A percentile compares a stretch with the other conserved stretches of the same genome.
phyloP scores from a whole-genome alignment of 208 protist species.

The Leishmania braziliensis region DNA sequence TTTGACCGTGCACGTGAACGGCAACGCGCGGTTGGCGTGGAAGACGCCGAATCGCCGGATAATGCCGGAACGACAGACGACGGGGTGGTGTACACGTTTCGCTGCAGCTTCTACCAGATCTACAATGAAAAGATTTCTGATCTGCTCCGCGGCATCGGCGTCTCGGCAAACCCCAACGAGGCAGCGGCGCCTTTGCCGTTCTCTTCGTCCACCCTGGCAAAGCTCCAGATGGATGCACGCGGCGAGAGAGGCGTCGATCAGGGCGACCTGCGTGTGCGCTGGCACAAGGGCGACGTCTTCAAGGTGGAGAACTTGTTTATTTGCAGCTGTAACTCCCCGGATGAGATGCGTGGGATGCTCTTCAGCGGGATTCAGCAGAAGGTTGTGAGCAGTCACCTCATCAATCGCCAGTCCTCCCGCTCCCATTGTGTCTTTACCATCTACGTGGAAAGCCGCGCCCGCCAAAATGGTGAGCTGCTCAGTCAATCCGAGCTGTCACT shows the following conservation, averaged over 20 bases:
- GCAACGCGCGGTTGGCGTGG: conserved; percentile 22
- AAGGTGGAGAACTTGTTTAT: conserved; percentile 89
- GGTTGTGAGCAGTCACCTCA: conserved; percentile 75
- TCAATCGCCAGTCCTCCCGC: conserved; percentile 92
- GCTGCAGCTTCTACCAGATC: conserved; percentile 90
- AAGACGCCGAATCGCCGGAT: background rate
- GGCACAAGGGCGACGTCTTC: conserved; percentile 72
- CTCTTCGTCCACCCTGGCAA: background rate
- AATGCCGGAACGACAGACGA: conserved; percentile 14
- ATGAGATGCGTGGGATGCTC: conserved; percentile 81
- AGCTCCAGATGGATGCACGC: conserved; percentile 2
- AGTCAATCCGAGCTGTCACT: conserved; percentile 78
- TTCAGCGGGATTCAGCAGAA: conserved; percentile 75
- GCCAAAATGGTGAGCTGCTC: conserved; percentile 38
- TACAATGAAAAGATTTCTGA: conserved; percentile 93
- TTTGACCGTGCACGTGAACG: conserved; percentile 71
- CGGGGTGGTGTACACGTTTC: conserved; percentile 61
- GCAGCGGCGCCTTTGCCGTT: background rate
- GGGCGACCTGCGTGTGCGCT: conserved; percentile 58
- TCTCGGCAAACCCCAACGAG: conserved; percentile 5
- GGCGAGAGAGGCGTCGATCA: conserved; percentile 5
- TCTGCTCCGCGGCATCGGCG: conserved; percentile 52
- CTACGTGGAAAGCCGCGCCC: conserved; percentile 63
- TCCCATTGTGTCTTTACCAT: conserved; percentile 93
- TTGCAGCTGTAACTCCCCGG: conserved; percentile 63